Evolutionary conservation across 2,329 filamentous ascomycete genomes (phyloP).

Genomic region (Talaromyces atroroseus): DNA sequence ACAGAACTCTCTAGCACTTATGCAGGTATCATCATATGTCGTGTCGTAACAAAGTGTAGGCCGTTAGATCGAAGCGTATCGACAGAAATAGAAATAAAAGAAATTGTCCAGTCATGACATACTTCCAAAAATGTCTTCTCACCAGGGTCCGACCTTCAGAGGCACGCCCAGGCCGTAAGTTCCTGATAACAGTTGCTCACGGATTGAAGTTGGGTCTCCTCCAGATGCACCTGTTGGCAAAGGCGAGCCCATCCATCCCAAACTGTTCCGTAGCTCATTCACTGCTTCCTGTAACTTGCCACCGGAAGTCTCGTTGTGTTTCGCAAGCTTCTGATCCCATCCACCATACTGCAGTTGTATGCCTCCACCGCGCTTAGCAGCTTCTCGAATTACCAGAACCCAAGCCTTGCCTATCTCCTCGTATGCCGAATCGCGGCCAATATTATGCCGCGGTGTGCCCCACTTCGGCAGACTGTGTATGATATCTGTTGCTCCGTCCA

Average conservation of each 20-base stretch:
- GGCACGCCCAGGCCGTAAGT: slow-evolving; percentile 52
- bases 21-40: slow-evolving; percentile 43
- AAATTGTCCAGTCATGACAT: slow-evolving; percentile 3
- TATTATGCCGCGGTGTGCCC: slow-evolving; percentile 80
- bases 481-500: slow-evolving; percentile 84
- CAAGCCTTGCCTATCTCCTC: slow-evolving; percentile 93
- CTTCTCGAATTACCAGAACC: slow-evolving; percentile 85
- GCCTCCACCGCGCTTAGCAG: slow-evolving; percentile 82
- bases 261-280: slow-evolving; percentile 64
- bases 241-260: slow-evolving; percentile 68
- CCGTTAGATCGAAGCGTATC: slow-evolving; percentile 13
- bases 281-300: slow-evolving; percentile 77
- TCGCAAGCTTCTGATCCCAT: slow-evolving; percentile 83
- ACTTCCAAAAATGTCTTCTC: slow-evolving; percentile 17
- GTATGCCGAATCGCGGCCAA: slow-evolving; percentile 92
- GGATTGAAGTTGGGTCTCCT: slow-evolving; percentile 44
- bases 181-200: slow-evolving; percentile 53
- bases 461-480: slow-evolving; percentile 87
- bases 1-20: slow-evolving; percentile 36
- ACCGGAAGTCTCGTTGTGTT: slow-evolving; percentile 81
- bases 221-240: slow-evolving; percentile 26
- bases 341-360: slow-evolving; percentile 83
- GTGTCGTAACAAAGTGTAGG: slow-evolving; percentile 22
- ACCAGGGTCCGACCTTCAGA: slow-evolving; percentile 54
- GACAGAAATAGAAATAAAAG: slow-evolving; percentile 7